phyloP scores from a whole-genome alignment of 139 green algal species.

The Picochlorum sp. region DNA sequence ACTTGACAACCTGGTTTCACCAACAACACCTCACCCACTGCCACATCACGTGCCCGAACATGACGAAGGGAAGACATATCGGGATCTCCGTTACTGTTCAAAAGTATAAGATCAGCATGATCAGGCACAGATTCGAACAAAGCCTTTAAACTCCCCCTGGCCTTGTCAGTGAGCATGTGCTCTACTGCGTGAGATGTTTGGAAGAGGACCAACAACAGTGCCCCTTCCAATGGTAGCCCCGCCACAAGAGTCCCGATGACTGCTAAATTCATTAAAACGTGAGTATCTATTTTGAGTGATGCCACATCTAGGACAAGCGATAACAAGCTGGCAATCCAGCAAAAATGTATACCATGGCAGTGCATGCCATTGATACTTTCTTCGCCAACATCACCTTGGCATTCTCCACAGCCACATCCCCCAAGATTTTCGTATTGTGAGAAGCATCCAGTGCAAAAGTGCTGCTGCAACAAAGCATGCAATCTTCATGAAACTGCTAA shows the following conservation, averaged over 20 bases:
- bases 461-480: slow-evolving; percentile 10
- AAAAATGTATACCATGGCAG: slow-evolving; percentile 26
- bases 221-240: slow-evolving; percentile 66
- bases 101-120: slow-evolving; percentile 39
- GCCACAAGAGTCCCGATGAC: slow-evolving; percentile 59
- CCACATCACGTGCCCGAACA: slow-evolving; percentile 32
- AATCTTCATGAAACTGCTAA: slow-evolving; percentile 17
- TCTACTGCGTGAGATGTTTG: slow-evolving; percentile 27
- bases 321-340: slow-evolving; percentile 26
- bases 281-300: slow-evolving; percentile 55
- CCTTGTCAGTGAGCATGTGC: slow-evolving; percentile 10
- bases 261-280: slow-evolving; percentile 74
- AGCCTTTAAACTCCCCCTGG: slow-evolving; percentile 43
- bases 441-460: background rate
- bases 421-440: background rate
- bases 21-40: slow-evolving; percentile 49
- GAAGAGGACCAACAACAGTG: slow-evolving; percentile 78
- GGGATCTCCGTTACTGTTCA: slow-evolving; percentile 22
- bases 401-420: no score
- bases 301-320: slow-evolving; percentile 34
- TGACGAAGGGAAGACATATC: slow-evolving; percentile 10
- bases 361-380: slow-evolving; percentile 6
- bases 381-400: background rate
- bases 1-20: slow-evolving; percentile 70
- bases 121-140: slow-evolving; percentile 55